Percentiles rank a stretch among this genome's conserved stretches.
Evolutionary conservation across 2,329 filamentous ascomycete genomes (phyloP).

Genomic region (Fusarium xylarioides): DNA sequence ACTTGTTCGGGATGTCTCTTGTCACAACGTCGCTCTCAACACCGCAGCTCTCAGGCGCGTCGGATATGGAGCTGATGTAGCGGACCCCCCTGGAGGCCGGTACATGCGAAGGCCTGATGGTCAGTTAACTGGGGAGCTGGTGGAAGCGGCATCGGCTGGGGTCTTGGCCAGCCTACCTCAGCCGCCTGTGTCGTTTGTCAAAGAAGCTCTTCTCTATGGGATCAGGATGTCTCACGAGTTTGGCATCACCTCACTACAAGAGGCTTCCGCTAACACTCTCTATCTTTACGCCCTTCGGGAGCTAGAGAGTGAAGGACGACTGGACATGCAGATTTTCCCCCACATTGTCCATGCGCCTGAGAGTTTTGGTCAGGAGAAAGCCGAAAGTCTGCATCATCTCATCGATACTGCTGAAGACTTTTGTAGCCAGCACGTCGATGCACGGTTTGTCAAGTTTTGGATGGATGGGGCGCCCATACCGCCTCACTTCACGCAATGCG

Average conservation of each 20-base stretch:
- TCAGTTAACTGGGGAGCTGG: background rate
- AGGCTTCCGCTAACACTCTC: background rate
- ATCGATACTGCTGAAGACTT: background rate
- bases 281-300: background rate
- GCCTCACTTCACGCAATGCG: background rate
- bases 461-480: background rate
- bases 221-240: background rate
- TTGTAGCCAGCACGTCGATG: background rate
- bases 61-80: background rate
- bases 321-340: background rate
- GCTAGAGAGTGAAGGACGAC: background rate
- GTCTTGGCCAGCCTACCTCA: background rate
- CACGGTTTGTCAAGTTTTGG: background rate
- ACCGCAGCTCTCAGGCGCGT: background rate
- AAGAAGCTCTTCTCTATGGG: background rate
- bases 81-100: background rate
- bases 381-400: background rate
- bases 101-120: background rate
- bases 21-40: background rate
- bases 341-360: background rate
- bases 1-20: background rate
- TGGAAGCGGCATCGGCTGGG: background rate
- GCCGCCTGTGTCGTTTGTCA: background rate
- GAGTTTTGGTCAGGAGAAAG: background rate
- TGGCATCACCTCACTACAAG: background rate